phyloP scores from a whole-genome alignment of 352 stramenopile genomes.

The Pythium folliculosum region DNA sequence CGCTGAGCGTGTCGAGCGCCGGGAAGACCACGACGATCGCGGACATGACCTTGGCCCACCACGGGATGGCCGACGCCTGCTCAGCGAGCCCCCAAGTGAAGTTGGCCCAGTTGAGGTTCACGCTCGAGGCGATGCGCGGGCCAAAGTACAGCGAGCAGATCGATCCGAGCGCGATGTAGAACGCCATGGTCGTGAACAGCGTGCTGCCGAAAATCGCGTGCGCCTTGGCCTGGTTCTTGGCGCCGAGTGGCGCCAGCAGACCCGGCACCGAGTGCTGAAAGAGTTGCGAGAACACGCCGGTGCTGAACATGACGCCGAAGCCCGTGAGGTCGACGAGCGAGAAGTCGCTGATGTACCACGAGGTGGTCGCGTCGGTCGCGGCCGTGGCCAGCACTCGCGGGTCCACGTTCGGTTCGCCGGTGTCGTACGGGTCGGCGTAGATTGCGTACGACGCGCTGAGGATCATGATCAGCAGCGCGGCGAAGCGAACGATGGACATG shows the following conservation, averaged over 20 bases:
- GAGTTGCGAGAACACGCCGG: constrained; percentile 85
- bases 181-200: constrained; percentile 78
- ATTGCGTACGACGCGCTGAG: constrained; percentile 76
- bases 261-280: constrained; percentile 92
- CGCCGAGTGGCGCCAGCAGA: constrained; percentile 70
- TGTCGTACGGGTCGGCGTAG: constrained; percentile 67
- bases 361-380: constrained; percentile 2
- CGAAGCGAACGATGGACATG: constrained; percentile 89
- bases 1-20: constrained; percentile 87
- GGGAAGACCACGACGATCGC: constrained; percentile 89
- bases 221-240: constrained; percentile 61
- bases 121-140: constrained; percentile 66
- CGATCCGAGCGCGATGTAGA: constrained; percentile 85
- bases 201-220: constrained; percentile 73
- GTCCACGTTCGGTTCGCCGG: constrained; percentile 28
- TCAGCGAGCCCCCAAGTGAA: constrained; percentile 84
- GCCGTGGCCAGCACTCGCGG: constrained; percentile 7
- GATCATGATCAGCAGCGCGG: constrained; percentile 89
- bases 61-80: constrained; percentile 42
- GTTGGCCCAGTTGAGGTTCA: constrained; percentile 92
- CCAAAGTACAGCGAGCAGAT: constrained; percentile 88
- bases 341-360: constrained; percentile 58
- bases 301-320: constrained; percentile 91
- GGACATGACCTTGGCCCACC: constrained; percentile 66
- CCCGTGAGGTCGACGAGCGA: constrained; percentile 67